Conservation (phyloP, 2,329 filamentous ascomycete genomes). For the Aspergillus sp. region DNA sequence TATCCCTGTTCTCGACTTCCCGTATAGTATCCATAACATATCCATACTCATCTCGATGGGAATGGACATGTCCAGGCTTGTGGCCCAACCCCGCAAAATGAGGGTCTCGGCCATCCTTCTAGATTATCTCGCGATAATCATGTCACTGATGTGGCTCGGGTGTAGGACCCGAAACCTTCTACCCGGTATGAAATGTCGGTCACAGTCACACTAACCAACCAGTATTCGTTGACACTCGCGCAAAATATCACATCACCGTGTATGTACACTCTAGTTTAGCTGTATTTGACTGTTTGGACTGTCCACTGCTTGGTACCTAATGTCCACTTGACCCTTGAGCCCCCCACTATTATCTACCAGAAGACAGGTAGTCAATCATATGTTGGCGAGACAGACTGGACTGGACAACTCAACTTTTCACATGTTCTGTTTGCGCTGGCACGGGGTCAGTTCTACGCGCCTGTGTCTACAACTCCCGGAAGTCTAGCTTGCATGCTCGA, state of each 20-base stretch:
- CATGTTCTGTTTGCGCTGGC: background rate
- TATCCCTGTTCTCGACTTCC: conserved; percentile 1
- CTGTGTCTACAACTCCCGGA: too few species aligned
- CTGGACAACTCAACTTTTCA: background rate
- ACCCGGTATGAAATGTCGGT: background rate
- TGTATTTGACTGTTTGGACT: background rate
- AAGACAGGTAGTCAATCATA: background rate
- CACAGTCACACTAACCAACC: background rate
- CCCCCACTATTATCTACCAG: background rate
- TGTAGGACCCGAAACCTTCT: background rate
- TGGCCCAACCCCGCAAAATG: conserved; percentile 23
- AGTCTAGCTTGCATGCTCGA: too few species aligned
- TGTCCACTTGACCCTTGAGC: background rate
- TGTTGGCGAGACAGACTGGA: background rate
- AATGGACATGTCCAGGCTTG: conserved; percentile 6
- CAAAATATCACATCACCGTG: background rate
- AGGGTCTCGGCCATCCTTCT: conserved; percentile 2
- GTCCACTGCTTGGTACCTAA: conserved; percentile 3
- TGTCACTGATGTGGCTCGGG: background rate
- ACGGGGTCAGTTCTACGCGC: background rate
- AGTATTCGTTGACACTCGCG: background rate
- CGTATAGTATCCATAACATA: background rate
- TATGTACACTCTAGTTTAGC: background rate
- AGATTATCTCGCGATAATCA: background rate
- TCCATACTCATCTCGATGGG: background rate